These are phyloP conservation scores for Solanum paucissectum DNA, from an alignment of 257 asterid species.

Conservation along the genomic window DNA sequence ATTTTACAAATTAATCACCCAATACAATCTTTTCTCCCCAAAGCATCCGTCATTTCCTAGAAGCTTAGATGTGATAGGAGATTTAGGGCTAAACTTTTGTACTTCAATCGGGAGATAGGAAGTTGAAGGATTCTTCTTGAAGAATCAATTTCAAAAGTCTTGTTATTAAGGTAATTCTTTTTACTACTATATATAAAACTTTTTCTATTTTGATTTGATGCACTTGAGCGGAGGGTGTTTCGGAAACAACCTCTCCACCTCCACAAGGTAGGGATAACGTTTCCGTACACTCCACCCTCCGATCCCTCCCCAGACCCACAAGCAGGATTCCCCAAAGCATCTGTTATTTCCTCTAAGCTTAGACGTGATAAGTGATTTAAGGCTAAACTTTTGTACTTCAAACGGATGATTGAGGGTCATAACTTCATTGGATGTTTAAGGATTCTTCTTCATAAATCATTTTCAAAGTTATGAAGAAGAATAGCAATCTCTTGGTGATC, in stretches of 20 bases:
- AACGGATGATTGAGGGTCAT: not conserved
- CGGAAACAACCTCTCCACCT: not conserved
- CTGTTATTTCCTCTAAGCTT: not conserved
- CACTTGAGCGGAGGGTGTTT: not conserved
- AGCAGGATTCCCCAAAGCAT: not conserved
- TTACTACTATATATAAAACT: not conserved
- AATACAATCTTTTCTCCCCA: not conserved
- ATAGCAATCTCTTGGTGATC: slow-evolving; percentile 51
- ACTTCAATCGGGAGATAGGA: not conserved
- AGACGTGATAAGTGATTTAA: not conserved
- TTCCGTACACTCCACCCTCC: not conserved
- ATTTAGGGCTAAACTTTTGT: not conserved
- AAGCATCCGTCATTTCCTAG: not conserved
- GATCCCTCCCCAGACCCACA: not conserved
- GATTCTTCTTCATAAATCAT: not conserved
- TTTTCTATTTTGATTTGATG: not conserved
- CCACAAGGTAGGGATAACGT: not conserved
- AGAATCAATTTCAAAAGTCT: not conserved
- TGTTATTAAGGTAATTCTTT: not conserved
- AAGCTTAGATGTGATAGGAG: not conserved
- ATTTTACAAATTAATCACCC: not conserved
- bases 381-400: not conserved
- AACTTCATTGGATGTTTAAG: not conserved
- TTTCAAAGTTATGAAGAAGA: not conserved
- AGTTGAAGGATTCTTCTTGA: not conserved